Base-by-base conservation (phyloP, 495 filamentous ascomycete genomes). In the Chaetomium fimeti region DNA sequence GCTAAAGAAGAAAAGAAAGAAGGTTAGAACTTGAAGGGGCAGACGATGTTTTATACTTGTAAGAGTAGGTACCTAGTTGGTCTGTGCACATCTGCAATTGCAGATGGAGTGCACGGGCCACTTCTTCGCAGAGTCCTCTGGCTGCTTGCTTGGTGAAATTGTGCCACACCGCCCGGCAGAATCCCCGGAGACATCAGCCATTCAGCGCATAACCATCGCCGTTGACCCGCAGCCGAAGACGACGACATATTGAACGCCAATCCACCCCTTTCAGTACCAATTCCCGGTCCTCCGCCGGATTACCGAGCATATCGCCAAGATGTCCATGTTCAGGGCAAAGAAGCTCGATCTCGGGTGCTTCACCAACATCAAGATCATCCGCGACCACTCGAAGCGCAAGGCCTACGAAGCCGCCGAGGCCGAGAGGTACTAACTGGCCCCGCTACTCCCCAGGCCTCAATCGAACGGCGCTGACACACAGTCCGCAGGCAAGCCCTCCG, bases 361-460 rank as follows among this genome's bases (percentile, higher is more conserved):
- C 72, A 76, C 91, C 77, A 97, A 98, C 71, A 82, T 86, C 74
- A 86, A 87, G 57, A 78, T 90, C 60, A 89, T 98, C 72, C 90
- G 93, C 66, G 94, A 98, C 72, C 90, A 97, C 79, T 89, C 91
- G 58, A 98, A 97, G 84, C 88, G 93, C 61, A 94, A 94, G 81
- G 91, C 90, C 29, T 96, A 91, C 68, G 91, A 87, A 60, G 83
- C 91, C 68, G 81, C 87, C 68, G 94, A 98, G 77, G 84, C 91
- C 8, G 88, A 96, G 79, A 87, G 92, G 92, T 95, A 80, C n/a
- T 18, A 20, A n/a, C 20, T 12, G 38, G 22, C 28, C 49, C 29
- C 1, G 38, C 40, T 47, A 15, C 4, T 5, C n/a, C 12, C n/a
- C 47, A 2, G 24, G 4, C 1, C 24, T 22, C 3, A 11, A 0